Evolutionary conservation across 2,329 filamentous ascomycete species (phyloP), one percentile per base, ranked within the genome.

Genomic region (Aphanocladium album): DNA sequence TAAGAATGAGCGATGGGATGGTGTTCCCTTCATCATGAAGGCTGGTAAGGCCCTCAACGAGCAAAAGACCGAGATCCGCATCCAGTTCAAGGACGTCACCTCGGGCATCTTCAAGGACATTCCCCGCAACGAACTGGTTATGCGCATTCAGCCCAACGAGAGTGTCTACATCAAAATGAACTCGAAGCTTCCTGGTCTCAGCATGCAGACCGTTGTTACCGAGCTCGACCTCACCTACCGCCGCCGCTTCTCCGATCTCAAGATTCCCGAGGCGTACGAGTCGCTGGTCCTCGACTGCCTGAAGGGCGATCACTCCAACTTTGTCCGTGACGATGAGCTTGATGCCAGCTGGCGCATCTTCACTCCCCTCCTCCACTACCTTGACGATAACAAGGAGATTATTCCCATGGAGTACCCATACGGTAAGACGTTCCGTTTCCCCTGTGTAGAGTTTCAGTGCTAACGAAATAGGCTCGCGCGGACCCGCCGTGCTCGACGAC

Each of bases 151-250:
- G 82, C 95, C 95, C 70, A 99, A 99, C 80, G 95, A 99, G 84
- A 96, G 91, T 74, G 93, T 99, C 67, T 99, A 99, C 81, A 96
- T 98, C 78, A 99, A 99, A 87, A 99, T 99, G 95, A 99, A 99
- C 88, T 98, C 93, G 33, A 99, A 99, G 84, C 83, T 99, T 62
- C 96, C 95, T 21, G 95, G 95, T 70, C 83, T 99, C 70, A 98
- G 92, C 82, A 99, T 98, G 93, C 95, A 99, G 83, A 99, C 95
- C 14, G 95, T 98, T 43, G 91, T 97, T 69, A 99, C 95, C 63
- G 95, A 99, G 81, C 89, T 99, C 63, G 95, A 99, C 73, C 86
- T 99, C 68, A 99, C 96, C 65, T 99, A 99, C 83, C 88, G 96
- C 74, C 89, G 95, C 76, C 90, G 96, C 68, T 99, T 99, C 87